Conservation (phyloP, 352 stramenopile species). For the Globisporangium mamillatum region DNA sequence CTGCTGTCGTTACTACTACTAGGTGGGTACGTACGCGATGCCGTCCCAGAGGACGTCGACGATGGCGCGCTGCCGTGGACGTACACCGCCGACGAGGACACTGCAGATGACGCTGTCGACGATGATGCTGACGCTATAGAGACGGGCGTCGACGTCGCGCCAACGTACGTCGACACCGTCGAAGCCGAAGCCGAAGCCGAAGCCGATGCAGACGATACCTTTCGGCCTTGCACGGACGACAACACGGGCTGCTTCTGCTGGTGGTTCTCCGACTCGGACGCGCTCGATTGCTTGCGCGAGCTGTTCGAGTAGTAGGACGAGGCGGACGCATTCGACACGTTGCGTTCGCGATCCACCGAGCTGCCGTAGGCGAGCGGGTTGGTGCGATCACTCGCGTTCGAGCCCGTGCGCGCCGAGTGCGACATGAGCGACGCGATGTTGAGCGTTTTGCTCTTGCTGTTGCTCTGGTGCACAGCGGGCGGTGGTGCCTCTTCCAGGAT, state of each 20-base stretch:
- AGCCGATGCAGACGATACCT: not conserved
- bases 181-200: not conserved
- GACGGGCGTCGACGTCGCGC: constrained; percentile 1
- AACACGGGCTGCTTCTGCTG: not conserved
- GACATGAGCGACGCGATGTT: constrained; percentile 27
- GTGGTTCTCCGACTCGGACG: not conserved
- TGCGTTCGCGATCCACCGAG: not conserved
- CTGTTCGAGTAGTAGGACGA: constrained; percentile 1
- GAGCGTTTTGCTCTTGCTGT: constrained; percentile 20
- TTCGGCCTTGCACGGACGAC: constrained; percentile 7
- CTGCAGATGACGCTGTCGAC: not conserved
- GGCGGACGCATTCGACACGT: constrained; percentile 8
- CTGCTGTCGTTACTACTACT: constrained; percentile 27
- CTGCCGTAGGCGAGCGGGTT: constrained; percentile 15
- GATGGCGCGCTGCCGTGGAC: constrained; percentile 15
- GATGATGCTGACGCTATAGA: not conserved
- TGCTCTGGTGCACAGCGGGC: not conserved
- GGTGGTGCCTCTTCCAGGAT: constrained; percentile 13
- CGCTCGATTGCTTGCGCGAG: constrained; percentile 11
- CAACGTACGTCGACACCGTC: not conserved
- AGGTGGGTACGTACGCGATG: constrained; percentile 10
- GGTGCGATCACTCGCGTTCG: constrained; percentile 16
- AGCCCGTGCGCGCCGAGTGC: constrained; percentile 19
- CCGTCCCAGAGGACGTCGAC: constrained; percentile 2
- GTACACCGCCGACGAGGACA: constrained; percentile 10